Conservation (phyloP, 2,329 filamentous ascomycete genomes). For the Talaromyces sp. region DNA sequence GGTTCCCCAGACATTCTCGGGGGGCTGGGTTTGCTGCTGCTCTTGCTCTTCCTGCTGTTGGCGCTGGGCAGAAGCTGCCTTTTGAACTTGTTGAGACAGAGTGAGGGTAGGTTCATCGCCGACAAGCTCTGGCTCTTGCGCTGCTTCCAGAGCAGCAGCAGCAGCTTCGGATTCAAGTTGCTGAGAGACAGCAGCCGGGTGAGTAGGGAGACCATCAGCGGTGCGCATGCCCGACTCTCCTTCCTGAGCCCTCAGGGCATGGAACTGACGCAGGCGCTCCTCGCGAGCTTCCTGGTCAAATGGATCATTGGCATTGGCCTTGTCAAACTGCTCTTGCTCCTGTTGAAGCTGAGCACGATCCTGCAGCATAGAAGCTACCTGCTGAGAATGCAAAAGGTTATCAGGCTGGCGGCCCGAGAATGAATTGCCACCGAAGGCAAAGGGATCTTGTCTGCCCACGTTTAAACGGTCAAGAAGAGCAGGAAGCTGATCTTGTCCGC, state of each 20-base stretch:
- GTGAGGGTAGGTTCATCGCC: conserved; percentile 61
- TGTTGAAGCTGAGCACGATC: conserved; percentile 63
- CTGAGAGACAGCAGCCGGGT: conserved; percentile 38
- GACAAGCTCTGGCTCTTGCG: conserved; percentile 24
- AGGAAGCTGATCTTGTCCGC: conserved; percentile 73
- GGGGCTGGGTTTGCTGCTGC: conserved; percentile 43
- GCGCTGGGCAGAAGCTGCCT: conserved; percentile 58
- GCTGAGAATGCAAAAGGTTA: conserved; percentile 55
- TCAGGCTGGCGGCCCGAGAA: conserved; percentile 49
- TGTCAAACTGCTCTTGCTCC: conserved; percentile 61
- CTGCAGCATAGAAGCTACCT: conserved; percentile 63
- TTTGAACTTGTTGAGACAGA: conserved; percentile 81
- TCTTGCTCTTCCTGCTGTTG: conserved; percentile 39
- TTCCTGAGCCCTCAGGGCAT: conserved; percentile 73
- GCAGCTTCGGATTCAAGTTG: conserved; percentile 29
- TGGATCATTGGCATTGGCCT: conserved; percentile 45
- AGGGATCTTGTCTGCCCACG: conserved; percentile 55
- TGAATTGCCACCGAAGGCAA: conserved; percentile 52
- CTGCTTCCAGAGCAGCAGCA: conserved; percentile 19
- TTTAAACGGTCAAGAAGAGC: conserved; percentile 67
- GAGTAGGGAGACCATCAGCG: conserved; percentile 45
- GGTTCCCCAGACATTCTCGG: conserved; percentile 59
- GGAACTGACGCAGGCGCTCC: conserved; percentile 81
- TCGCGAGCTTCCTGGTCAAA: conserved; percentile 56
- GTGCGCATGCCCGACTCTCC: conserved; percentile 53